Conservation (phyloP, 345 rosid species). For the Gossypium longicalyx region DNA sequence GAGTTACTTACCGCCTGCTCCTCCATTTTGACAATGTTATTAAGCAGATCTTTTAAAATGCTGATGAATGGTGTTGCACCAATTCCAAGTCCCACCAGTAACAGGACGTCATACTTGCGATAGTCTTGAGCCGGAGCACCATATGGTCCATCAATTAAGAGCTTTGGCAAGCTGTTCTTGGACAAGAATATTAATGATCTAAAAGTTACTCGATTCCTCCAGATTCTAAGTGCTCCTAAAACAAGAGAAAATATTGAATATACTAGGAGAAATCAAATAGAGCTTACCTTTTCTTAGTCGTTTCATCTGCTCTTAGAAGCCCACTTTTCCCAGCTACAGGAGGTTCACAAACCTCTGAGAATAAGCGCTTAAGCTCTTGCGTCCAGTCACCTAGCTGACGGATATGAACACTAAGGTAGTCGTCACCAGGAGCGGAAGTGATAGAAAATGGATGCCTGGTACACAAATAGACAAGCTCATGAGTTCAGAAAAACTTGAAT, state of each 20-base stretch:
- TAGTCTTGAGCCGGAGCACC: constrained; percentile 99
- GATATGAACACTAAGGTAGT: constrained; percentile 88
- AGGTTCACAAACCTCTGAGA: constrained; percentile 79
- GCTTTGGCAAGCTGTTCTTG: constrained; percentile 80
- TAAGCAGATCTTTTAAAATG: constrained; percentile 89
- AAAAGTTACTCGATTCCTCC: background rate
- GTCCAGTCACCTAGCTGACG: constrained; percentile 98
- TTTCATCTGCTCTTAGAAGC: constrained; percentile 94
- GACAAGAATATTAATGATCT: constrained; percentile 8
- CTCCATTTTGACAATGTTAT: constrained; percentile 82
- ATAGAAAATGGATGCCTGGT: constrained; percentile 98
- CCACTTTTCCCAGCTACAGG: constrained; percentile 91
- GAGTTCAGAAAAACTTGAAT: background rate
- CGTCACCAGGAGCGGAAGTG: constrained; percentile 95
- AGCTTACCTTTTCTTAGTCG: constrained; percentile 69
- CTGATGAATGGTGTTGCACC: constrained; percentile 99
- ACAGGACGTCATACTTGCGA: constrained; percentile 76
- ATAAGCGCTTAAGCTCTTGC: constrained; percentile 80
- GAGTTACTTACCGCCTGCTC: constrained; percentile 73
- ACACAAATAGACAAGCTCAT: constrained; percentile 10
- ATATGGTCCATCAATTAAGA: constrained; percentile 88
- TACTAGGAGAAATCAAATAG: background rate
- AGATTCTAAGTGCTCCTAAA: background rate
- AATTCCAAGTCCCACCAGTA: constrained; percentile 93
- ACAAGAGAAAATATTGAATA: background rate